Evolutionary conservation across 192 early-diverging fungal genomes (phyloP), one percentile per base, ranked within the genome.

Genomic region (Linnemannia exigua): DNA sequence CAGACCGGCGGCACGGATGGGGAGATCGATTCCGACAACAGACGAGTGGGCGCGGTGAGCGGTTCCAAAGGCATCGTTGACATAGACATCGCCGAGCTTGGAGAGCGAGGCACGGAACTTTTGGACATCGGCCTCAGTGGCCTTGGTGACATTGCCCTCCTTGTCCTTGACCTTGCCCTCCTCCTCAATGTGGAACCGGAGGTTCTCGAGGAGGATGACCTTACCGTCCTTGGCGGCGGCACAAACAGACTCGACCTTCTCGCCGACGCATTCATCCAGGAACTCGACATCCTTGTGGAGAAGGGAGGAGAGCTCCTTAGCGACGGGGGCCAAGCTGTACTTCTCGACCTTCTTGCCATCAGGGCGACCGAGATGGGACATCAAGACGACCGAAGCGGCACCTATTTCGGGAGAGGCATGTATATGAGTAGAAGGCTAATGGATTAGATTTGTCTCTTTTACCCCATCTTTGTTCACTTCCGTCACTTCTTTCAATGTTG

Each of bases 61-160:
- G 22, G 98, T 99, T 70, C 98, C 98, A 88, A 99, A 99, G 33
- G 98, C 98, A 87, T 99, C 98, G 92, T 99, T 99, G 75, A 99
- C 92, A 84, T 98, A 99, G 44, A 99, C 88, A 90, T 99, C 98
- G 54, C 97, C 98, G 54, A 99, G 92, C 84, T 93, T 96, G 76
- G 96, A 94, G 77, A 99, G 93, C 52, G 97, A 98, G n/a, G 82
- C 93, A 70, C 98, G 94, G 95, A 99, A 99, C 84, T 88, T 91
- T 44, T 94, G 88, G 81, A 99, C 93, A 69, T 91, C 93, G n/a
- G 91, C 93, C 67, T 95, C 87, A 54, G 88, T 82, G 52, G 98
- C 98, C 94, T 98, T 99, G 89, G 92, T 93, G 89, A 95, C 99
- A 67, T 96, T 96, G 71, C 96, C 96, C 9, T 95, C 91, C 81